Evolutionary conservation across 495 filamentous ascomycete genomes (phyloP).

Genomic region (Massariosphaeria phaeospora): DNA sequence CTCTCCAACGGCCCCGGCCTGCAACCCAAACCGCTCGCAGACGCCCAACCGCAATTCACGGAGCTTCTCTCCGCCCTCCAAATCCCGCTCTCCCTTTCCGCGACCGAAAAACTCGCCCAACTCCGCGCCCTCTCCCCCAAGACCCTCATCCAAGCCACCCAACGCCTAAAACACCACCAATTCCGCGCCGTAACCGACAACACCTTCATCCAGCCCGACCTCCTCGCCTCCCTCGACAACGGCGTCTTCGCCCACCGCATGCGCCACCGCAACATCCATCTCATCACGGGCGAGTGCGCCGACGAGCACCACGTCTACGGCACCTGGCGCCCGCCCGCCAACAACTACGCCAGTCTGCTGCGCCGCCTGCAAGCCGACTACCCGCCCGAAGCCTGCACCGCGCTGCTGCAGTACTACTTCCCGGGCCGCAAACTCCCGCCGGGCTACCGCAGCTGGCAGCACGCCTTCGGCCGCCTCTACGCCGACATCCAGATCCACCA

Average conservation of each 20-base stretch:
- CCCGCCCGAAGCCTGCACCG: constrained; percentile 43
- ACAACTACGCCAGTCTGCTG: constrained; percentile 36
- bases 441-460: constrained; percentile 44
- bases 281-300: constrained; percentile 53
- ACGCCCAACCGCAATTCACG: constrained; percentile 54
- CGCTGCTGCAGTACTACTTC: constrained; percentile 46
- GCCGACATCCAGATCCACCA: constrained; percentile 54
- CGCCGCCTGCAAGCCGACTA: constrained; percentile 52
- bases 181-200: constrained; percentile 53
- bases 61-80: constrained; percentile 47
- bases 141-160: constrained; percentile 43
- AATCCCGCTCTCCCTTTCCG: constrained; percentile 44
- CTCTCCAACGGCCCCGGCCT: constrained; percentile 54
- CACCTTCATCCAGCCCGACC: constrained; percentile 44
- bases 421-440: constrained; percentile 37
- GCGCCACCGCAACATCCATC: constrained; percentile 43
- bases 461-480: constrained; percentile 54
- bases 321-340: constrained; percentile 41
- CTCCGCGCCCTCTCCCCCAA: constrained; percentile 44
- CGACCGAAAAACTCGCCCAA: constrained; percentile 44
- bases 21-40: constrained; percentile 47
- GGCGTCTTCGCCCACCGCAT: constrained; percentile 47
- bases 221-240: constrained; percentile 48
- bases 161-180: constrained; percentile 45
- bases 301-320: constrained; percentile 54